Evolutionary conservation across 1,139 yeast genomes (phyloP).

Genomic region (Suhomyces chickasaworum): DNA sequence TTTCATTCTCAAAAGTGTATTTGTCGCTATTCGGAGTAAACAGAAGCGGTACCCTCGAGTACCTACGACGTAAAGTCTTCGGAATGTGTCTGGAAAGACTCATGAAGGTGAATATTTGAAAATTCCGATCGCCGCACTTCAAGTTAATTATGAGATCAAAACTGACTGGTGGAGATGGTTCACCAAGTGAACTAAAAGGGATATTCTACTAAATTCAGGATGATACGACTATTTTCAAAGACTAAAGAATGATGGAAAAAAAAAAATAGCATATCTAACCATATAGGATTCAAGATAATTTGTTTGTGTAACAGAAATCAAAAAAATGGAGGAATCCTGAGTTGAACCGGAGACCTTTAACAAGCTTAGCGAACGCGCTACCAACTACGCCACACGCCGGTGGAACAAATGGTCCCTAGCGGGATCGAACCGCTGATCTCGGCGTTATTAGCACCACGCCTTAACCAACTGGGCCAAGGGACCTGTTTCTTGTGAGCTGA

Average conservation of each 20-base stretch:
- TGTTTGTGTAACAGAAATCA: too few relatives aligned
- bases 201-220: too few relatives aligned
- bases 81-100: conserved; percentile 4
- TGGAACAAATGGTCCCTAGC: conserved; percentile 21
- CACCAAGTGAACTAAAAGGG: too few relatives aligned
- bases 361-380: conserved; percentile 92
- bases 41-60: conserved; percentile 21
- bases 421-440: conserved; percentile 45
- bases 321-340: conserved; percentile 78
- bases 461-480: conserved; percentile 43
- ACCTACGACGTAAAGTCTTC: conserved; percentile 1
- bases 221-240: too few relatives aligned
- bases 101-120: conserved; percentile 1
- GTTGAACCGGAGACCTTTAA: conserved; percentile 89
- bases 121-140: conserved; percentile 5
- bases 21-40: conserved; percentile 37
- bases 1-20: conserved; percentile 37
- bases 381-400: conserved; percentile 94
- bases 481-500: conserved; percentile 16
- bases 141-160: neutral
- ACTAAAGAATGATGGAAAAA: too few relatives aligned
- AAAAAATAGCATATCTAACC: too few relatives aligned
- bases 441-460: conserved; percentile 45
- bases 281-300: too few relatives aligned
- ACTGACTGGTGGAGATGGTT: neutral